These are phyloP conservation scores for Cyberlindnera mrakii DNA, from an alignment of 805 yeast species.

Conservation along the genomic window DNA sequence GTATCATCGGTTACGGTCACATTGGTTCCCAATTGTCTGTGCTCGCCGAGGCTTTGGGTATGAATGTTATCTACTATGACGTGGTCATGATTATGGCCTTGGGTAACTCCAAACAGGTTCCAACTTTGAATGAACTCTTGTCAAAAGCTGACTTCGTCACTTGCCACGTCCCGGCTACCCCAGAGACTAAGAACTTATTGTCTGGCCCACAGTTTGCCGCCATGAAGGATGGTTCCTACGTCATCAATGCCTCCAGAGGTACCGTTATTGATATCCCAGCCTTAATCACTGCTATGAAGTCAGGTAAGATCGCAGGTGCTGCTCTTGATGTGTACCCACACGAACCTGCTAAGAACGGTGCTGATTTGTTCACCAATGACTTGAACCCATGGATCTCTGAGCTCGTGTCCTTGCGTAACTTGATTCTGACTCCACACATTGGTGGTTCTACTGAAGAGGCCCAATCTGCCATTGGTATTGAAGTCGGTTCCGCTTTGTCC, in stretches of 20 bases:
- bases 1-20: constrained; percentile 97
- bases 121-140: constrained; percentile 77
- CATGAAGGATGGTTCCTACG: constrained; percentile 94
- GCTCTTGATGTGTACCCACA: constrained; percentile 95
- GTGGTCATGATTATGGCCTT: constrained; percentile 88
- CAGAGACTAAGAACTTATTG: constrained; percentile 87
- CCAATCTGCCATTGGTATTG: constrained; percentile 94
- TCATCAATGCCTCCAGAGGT: constrained; percentile 96
- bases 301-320: constrained; percentile 94
- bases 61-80: constrained; percentile 93
- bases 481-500: constrained; percentile 80
- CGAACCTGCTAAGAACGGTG: constrained; percentile 97
- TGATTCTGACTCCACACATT: constrained; percentile 93
- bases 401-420: constrained; percentile 73
- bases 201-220: constrained; percentile 88
- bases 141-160: constrained; percentile 81
- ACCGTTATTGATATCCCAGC: constrained; percentile 97
- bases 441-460: constrained; percentile 99
- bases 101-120: constrained; percentile 94
- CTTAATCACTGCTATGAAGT: constrained; percentile 81
- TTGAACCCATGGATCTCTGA: constrained; percentile 83
- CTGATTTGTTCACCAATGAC: constrained; percentile 60
- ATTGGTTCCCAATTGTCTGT: constrained; percentile 97
- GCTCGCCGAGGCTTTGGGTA: constrained; percentile 94
- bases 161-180: constrained; percentile 89